Conservation (phyloP, 805 yeast genomes). For the Soucietia sequanensis region DNA sequence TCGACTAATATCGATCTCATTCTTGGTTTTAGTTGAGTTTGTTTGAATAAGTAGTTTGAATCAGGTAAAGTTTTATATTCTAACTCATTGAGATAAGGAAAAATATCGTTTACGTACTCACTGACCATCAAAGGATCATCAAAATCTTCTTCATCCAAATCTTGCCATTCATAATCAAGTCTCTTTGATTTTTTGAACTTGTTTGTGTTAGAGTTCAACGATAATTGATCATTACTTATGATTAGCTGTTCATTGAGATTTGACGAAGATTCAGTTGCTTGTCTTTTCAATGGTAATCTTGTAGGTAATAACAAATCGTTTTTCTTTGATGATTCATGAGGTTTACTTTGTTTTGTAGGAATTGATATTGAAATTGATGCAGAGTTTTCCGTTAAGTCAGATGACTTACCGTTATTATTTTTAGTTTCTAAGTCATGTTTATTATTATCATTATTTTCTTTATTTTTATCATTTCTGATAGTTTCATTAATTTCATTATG, state of each 20-base stretch:
- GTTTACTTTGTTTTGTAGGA: neutral
- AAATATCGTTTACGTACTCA: slow-evolving; percentile 88
- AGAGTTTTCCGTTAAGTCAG: too few relatives aligned
- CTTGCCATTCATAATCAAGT: slow-evolving; percentile 62
- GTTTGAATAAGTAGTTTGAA: slow-evolving; percentile 62
- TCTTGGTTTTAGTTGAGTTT: slow-evolving; percentile 68
- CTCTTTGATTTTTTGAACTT: slow-evolving; percentile 37
- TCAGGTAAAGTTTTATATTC: slow-evolving; percentile 75
- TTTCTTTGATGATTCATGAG: slow-evolving; percentile 3
- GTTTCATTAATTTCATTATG: neutral
- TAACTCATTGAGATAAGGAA: slow-evolving; percentile 69
- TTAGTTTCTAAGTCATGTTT: too few relatives aligned
- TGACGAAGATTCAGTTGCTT: slow-evolving; percentile 55
- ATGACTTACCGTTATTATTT: too few relatives aligned
- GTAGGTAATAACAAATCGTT: slow-evolving; percentile 21
- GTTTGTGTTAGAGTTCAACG: slow-evolving; percentile 8
- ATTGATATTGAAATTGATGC: slow-evolving; percentile 1
- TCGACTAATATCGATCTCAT: slow-evolving; percentile 88
- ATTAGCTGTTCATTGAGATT: slow-evolving; percentile 38
- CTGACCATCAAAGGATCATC: slow-evolving; percentile 85
- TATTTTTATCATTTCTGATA: slow-evolving; percentile 11
- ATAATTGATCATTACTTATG: slow-evolving; percentile 7
- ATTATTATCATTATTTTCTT: slow-evolving; percentile 1
- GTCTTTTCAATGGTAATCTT: slow-evolving; percentile 48
- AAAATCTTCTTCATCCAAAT: slow-evolving; percentile 65